phyloP scores from a whole-genome alignment of 768 basidiomycete species.

The Hortiboletus flavorubellus region DNA sequence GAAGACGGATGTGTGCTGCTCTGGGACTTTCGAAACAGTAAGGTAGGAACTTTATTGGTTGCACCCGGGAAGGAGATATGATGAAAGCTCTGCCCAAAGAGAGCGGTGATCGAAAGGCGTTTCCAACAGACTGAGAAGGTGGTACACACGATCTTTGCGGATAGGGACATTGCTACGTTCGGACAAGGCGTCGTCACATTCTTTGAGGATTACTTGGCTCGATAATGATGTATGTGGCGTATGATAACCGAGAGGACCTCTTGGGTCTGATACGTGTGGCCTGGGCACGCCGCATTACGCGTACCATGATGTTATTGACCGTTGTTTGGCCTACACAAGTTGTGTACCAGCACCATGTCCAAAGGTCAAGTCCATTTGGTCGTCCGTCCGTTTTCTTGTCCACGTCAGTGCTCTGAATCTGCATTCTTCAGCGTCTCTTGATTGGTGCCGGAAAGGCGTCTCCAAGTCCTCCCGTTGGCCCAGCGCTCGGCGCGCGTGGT shows the following conservation, averaged over 20 bases:
- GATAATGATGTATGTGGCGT: constrained; percentile 9
- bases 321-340: constrained; percentile 21
- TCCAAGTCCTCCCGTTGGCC: constrained; percentile 94
- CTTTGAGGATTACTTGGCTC: constrained; percentile 30
- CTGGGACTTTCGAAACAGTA: constrained; percentile 50
- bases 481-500: constrained; percentile 94
- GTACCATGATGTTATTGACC: constrained; percentile 3
- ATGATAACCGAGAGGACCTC: background rate
- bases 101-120: constrained; percentile 33
- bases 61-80: constrained; percentile 8
- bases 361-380: constrained; percentile 73
- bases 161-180: constrained; percentile 41
- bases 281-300: constrained; percentile 13
- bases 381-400: constrained; percentile 43
- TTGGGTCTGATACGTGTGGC: constrained; percentile 10
- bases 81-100: constrained; percentile 31
- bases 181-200: constrained; percentile 39
- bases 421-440: constrained; percentile 61
- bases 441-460: constrained; percentile 93
- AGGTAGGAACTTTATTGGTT: constrained; percentile 33
- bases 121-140: constrained; percentile 34
- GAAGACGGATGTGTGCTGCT: constrained; percentile 41
- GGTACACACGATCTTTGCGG: constrained; percentile 40
- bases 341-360: constrained; percentile 49
- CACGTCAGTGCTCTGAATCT: constrained; percentile 13